Evolutionary conservation across 371 early-diverging fungal genomes (phyloP), one percentile per base, ranked within the genome.

Genomic region (Syncephalastrum racemosum): DNA sequence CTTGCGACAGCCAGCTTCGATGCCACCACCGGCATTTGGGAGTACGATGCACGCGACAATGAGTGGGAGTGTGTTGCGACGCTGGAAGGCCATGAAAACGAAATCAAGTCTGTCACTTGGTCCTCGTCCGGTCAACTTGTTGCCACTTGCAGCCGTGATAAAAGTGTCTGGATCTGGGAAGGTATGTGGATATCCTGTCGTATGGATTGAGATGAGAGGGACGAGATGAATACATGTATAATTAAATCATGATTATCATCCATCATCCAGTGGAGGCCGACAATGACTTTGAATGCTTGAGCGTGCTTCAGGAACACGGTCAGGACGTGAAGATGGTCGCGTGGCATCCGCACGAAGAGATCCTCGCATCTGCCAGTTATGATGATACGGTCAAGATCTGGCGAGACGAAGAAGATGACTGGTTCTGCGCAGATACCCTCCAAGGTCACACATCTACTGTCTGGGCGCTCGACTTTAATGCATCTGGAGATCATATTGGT

Each of bases 141-240:
- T 45, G 95, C 98, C 3, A 97, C 96, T 0, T 96, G 97, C 64
- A 88, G 91, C 50, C 77, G 98, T 46, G 98, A 97, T 75, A 96
- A 96, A 71, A 91, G 89, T 63, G 95, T 97, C 24, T 97, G 98
- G 98, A 93, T 97, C 63, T 97, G 98, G 98, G 97, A 97, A 70
- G 85, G 89, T 76, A 78, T 66, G 46, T 41, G 46, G 23, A 14
- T 16, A 43, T 36, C 23, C 14, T 50, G 40, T 16, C 49, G 4
- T 14, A 27, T 18, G 16, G 36, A 5, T 22, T 49, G 50, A 49
- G 24, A 2, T 27, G 41, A 41, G 41, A 41, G 41, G 41, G 15
- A 15, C 8, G 8, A 23, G 43, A 46, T 3, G 27, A 6, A 7
- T 27, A 1, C 7, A 53, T 44, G 6, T 19, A 15, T n/a, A 16